Evolutionary conservation across 1,284 basidiomycete genomes (phyloP).

Genomic region (Athelia sp.): DNA sequence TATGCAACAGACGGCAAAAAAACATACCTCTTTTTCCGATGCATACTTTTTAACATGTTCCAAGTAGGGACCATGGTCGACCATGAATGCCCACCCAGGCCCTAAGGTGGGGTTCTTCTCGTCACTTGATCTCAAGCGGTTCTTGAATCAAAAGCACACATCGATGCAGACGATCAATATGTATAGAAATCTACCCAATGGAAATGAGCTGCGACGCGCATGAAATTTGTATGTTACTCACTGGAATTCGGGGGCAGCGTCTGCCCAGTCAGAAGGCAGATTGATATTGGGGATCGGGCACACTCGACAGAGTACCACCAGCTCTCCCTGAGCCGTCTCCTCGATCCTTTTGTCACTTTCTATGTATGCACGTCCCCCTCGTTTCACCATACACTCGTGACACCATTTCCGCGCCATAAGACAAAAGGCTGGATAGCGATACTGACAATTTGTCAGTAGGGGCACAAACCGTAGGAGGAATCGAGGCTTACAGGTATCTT

Average conservation of each 20-base stretch:
- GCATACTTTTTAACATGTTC: neutral
- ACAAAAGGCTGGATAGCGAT: constrained; percentile 20
- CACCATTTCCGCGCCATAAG: constrained; percentile 23
- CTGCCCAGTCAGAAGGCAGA: constrained; percentile 22
- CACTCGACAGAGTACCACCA: constrained; percentile 28
- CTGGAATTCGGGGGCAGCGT: constrained; percentile 2
- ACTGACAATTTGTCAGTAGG: constrained; percentile 12
- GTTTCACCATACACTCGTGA: constrained; percentile 25
- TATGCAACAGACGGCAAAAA: no score
- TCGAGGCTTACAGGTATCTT: neutral
- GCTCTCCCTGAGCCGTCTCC: constrained; percentile 20
- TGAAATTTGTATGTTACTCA: neutral
- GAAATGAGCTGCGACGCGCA: neutral
- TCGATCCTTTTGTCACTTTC: constrained; percentile 9
- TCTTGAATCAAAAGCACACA: constrained; percentile 17
- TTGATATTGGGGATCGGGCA: constrained; percentile 29
- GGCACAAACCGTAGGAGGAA: neutral
- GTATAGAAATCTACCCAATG: constrained; percentile 9
- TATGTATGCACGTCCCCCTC: constrained; percentile 24
- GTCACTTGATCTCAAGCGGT: constrained; percentile 5
- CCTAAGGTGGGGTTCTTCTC: constrained; percentile 9
- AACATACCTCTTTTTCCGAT: constrained; percentile 16
- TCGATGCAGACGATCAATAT: constrained; percentile 12
- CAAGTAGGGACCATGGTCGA: neutral
- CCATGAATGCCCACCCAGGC: constrained; percentile 14